Evolutionary conservation across 2,329 filamentous ascomycete genomes (phyloP).

Genomic region (Xylaria sp.): DNA sequence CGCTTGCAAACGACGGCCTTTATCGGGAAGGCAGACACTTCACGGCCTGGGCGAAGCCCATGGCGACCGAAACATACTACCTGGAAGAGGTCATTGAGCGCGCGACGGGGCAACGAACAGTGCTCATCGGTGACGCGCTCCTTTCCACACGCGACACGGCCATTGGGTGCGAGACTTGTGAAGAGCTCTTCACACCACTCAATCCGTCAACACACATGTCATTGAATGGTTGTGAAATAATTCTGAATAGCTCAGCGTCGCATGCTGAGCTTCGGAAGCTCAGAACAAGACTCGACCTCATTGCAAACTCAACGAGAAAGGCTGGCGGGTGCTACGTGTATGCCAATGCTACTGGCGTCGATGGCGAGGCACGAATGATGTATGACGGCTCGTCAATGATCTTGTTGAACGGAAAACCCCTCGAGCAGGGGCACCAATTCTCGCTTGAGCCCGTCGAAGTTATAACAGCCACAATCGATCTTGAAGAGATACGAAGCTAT

Average conservation of each 20-base stretch:
- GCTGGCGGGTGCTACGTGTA: conserved; percentile 36
- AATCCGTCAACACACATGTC: conserved; percentile 35
- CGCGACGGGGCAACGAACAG: neutral
- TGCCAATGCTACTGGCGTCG: conserved; percentile 32
- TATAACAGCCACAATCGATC: conserved; percentile 31
- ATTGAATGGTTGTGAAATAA: conserved; percentile 26
- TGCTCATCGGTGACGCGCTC: neutral
- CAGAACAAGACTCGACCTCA: conserved; percentile 33
- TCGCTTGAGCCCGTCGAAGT: conserved; percentile 35
- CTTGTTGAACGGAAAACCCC: conserved; percentile 7
- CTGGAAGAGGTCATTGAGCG: neutral
- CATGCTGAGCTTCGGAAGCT: conserved; percentile 37
- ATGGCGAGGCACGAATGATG: conserved; percentile 28
- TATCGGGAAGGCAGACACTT: neutral
- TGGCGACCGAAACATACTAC: neutral
- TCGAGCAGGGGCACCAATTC: conserved; percentile 34
- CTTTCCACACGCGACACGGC: neutral
- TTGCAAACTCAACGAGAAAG: conserved; percentile 38
- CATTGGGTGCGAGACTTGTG: conserved; percentile 51
- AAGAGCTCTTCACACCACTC: conserved; percentile 32
- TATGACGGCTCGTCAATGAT: neutral
- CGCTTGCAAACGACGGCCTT: neutral
- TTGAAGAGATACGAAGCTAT: conserved; percentile 30
- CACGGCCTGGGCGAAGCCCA: neutral
- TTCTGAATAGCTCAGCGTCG: conserved; percentile 33